A percentile compares a stretch with the other conserved stretches of the same genome.
phyloP scores from a whole-genome alignment of 805 yeast species.

The Ogataea nonfermentans region DNA sequence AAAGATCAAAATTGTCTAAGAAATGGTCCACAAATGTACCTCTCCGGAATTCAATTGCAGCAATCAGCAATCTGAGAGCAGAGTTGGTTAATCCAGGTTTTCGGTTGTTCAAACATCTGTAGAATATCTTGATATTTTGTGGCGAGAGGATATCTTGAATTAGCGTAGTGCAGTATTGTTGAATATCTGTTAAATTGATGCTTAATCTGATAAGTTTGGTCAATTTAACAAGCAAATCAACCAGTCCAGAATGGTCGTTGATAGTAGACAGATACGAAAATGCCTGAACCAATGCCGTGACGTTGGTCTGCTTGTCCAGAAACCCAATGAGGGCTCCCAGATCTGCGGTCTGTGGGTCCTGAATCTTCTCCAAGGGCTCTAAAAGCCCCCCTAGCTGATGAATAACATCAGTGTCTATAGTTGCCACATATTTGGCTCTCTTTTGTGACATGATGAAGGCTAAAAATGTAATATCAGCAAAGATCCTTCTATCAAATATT shows the following conservation, averaged over 20 bases:
- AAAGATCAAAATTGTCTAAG: conserved; percentile 64
- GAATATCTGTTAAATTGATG: conserved; percentile 17
- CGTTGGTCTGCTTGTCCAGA: conserved; percentile 31
- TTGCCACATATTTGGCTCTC: conserved; percentile 24
- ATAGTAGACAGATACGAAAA: conserved; percentile 45
- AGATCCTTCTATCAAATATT: not conserved
- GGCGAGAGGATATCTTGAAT: conserved; percentile 52
- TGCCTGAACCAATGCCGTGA: conserved; percentile 35
- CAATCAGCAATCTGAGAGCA: conserved; percentile 52
- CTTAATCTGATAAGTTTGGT: conserved; percentile 35
- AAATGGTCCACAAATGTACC: conserved; percentile 57
- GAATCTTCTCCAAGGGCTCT: conserved; percentile 12
- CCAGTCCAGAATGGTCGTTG: conserved; percentile 52
- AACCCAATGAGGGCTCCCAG: conserved; percentile 26
- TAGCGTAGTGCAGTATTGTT: conserved; percentile 35
- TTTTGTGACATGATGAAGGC: conserved; percentile 27
- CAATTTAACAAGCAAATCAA: conserved; percentile 42
- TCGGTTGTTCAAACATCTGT: conserved; percentile 60
- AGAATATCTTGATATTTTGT: conserved; percentile 59
- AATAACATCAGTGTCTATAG: conserved; percentile 15
- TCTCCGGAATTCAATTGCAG: conserved; percentile 47
- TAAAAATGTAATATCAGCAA: conserved; percentile 18
- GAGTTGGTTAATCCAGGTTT: conserved; percentile 63
- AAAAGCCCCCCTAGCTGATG: conserved; percentile 21
- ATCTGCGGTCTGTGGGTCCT: conserved; percentile 28